Evolutionary conservation across 2,329 filamentous ascomycete genomes (phyloP), one percentile per base, ranked within the genome.

Genomic region (Ceratocystis alfenasii): DNA sequence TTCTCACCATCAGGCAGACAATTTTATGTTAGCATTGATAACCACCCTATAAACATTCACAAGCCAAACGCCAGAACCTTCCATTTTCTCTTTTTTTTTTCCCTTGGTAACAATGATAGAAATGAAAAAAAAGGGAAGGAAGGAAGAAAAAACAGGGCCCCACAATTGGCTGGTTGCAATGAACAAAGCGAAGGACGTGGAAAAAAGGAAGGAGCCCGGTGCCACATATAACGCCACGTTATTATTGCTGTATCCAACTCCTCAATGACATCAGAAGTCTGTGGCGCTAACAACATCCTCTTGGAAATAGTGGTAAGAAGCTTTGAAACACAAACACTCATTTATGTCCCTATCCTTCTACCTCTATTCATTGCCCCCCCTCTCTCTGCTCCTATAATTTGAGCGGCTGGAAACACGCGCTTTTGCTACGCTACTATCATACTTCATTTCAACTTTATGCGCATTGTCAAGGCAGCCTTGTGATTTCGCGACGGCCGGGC

Each of bases 61-160:
- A 28, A 57, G 28, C 25, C 36, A 25, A 53, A 25, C 48, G n/a
- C 48, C 25, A 57, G 53, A 57, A 57, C 22, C 53, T 57, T 57
- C 25, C 30, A 57, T 57, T 50, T 48, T 17, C 46, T 48, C n/a
- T 22, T 48, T 61, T 61, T 33, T 36, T 33, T 33, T 36, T 33
- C 6, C 59, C 17, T 28, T 55, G 12, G 28, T 55, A 22, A 59
- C 48, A 17, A 41, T 28, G 41, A 61, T 33, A 10, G 45, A 28
- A 7, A 20, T 44, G 30, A 8, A 44, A 66, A 20, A 30, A 50
- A 62, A 30, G 36, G 55, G 28, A 66, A 30, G 53, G 60, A 62
- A 30, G 36, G n/a, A 62, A 22, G 45, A 62, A 36, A 50, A 41
- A 66, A 48, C 20, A 22, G 30, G 20, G 7, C 48, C 48, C 17